Evolutionary conservation across 2,329 filamentous ascomycete genomes (phyloP).

Genomic region (Magnaporthales sp.): DNA sequence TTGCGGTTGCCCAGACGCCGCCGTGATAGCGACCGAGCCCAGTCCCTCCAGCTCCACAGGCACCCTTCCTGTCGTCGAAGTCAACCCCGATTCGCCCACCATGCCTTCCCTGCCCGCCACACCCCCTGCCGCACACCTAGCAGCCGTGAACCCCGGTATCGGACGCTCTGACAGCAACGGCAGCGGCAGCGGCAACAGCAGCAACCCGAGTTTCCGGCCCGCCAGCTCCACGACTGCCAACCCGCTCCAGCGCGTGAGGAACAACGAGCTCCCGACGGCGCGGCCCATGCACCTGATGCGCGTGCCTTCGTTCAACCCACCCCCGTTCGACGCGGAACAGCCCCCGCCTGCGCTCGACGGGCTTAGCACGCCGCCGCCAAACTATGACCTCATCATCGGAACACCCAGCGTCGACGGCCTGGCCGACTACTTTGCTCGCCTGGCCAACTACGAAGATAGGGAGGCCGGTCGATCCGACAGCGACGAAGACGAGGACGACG

Average conservation of each 20-base stretch:
- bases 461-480: background rate
- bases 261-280: constrained; percentile 12
- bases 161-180: constrained; percentile 11
- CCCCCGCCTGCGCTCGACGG: constrained; percentile 45
- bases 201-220: background rate
- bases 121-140: constrained; percentile 51
- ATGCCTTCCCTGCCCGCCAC: constrained; percentile 29
- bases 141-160: background rate
- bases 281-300: constrained; percentile 69
- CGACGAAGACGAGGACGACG: constrained; percentile 29
- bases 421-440: constrained; percentile 78
- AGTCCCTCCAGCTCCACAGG: constrained; percentile 58
- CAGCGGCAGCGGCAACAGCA: background rate
- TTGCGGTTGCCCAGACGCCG: constrained; percentile 46
- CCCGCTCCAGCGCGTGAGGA: constrained; percentile 25
- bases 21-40: constrained; percentile 41
- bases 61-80: constrained; percentile 32
- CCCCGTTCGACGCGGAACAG: constrained; percentile 74
- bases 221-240: constrained; percentile 15
- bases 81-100: constrained; percentile 14
- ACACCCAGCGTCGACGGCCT: constrained; percentile 58
- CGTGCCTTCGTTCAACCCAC: constrained; percentile 78
- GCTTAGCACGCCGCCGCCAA: constrained; percentile 71
- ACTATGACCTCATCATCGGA: constrained; percentile 73
- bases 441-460: constrained; percentile 59